Evolutionary conservation across 2,329 filamentous ascomycete species (phyloP).

Genomic region (Trichoderma koningii): DNA sequence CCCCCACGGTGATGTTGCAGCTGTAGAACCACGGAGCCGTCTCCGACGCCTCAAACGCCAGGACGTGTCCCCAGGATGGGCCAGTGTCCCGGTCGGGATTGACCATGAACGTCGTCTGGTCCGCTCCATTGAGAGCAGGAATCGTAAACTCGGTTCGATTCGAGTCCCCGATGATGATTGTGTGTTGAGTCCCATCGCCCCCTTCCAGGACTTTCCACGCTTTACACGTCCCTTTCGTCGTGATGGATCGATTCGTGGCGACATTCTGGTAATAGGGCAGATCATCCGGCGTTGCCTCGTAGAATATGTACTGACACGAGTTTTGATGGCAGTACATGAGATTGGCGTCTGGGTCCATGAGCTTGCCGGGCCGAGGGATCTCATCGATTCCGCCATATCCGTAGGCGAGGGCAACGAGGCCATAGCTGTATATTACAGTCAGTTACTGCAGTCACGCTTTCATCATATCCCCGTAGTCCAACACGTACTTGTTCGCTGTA

Average conservation of each 20-base stretch:
- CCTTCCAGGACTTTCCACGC: slow-evolving; percentile 38
- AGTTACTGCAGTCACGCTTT: neutral
- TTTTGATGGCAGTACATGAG: slow-evolving; percentile 39
- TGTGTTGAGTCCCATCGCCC: slow-evolving; percentile 36
- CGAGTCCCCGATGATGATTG: slow-evolving; percentile 36
- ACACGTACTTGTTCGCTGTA: slow-evolving; percentile 44
- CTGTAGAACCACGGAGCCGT: slow-evolving; percentile 45
- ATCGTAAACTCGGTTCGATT: slow-evolving; percentile 33
- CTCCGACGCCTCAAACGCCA: slow-evolving; percentile 44
- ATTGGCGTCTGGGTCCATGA: slow-evolving; percentile 38
- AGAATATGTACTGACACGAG: slow-evolving; percentile 43
- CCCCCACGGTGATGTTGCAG: slow-evolving; percentile 43
- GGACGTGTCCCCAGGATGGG: slow-evolving; percentile 36
- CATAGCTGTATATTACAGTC: slow-evolving; percentile 39
- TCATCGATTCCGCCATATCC: slow-evolving; percentile 28
- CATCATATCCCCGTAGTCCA: no score
- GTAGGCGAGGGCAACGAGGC: slow-evolving; percentile 41
- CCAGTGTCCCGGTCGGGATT: slow-evolving; percentile 34
- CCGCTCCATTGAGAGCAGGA: slow-evolving; percentile 36
- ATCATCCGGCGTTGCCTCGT: slow-evolving; percentile 36
- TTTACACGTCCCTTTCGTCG: slow-evolving; percentile 36
- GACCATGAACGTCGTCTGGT: slow-evolving; percentile 45
- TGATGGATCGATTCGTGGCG: slow-evolving; percentile 41
- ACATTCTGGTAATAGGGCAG: slow-evolving; percentile 30
- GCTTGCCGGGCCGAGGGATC: slow-evolving; percentile 36